Base-by-base conservation (phyloP, 768 basidiomycete species). In the Sistotremastrum suecicum region DNA sequence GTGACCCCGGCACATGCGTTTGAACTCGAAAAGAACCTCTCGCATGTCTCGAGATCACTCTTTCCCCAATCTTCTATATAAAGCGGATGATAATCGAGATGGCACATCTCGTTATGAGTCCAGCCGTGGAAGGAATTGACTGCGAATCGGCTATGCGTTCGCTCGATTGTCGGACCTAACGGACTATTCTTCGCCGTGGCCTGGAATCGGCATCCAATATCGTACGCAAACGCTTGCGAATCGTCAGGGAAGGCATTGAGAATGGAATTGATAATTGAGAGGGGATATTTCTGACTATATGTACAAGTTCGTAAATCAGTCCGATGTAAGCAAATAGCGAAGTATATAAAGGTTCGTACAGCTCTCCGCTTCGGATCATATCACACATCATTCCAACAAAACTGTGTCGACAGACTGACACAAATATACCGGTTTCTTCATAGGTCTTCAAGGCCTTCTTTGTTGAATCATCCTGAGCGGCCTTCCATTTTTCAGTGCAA, bases 381-480 rank as follows among this genome's bases (percentile, higher is more conserved):
- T 68, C 65, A 0, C 48, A 48, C 0, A 64, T 38, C 41, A 53
- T 53, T 0, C 63, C 45, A 3, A 61, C 47, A 0, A 64, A 53
- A 3, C 62, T 60, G 56, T 67, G 64, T 1, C 53, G 50, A 47
- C 66, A 68, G 7, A 57, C 56, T 47, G 50, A 44, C 0, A 62
- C 56, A 48, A 71, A 70, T 7, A 66, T 52, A 0, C 68, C 65
- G 0, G 62, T 58, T 54, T 68, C 63, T 0, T 61, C 48, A 43
- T 65, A 70, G 6, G 65, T 51, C 3, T 48, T 53, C 63, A 59
- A 66, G 57, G 60, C 62, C 20, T 49, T 54, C 48, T 63, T 66
- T 34, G 52, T 48, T 2, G 52, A 50, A 31, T 65, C 58, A 0
- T 52, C 48, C 0, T 53, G 48, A 1, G 54, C 56, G 0, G 56